Evolutionary conservation across 176 grass and related monocot genomes (phyloP), one percentile per base, ranked within the genome.

Genomic region (Carex littledalei): DNA sequence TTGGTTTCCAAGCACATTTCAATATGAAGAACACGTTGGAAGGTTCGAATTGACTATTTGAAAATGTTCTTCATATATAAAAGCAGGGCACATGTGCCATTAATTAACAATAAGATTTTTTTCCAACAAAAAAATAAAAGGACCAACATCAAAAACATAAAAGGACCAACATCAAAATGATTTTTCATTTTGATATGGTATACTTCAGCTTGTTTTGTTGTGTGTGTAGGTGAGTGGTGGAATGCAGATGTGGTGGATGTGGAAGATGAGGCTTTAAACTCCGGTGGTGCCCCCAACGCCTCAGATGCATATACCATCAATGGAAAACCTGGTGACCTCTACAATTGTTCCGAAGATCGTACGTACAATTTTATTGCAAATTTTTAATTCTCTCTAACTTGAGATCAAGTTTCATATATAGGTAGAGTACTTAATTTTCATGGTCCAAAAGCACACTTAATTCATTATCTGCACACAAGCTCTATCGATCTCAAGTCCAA

Each of bases 261-360:
- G 2, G 50, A 69, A 3, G 59, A 43, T 0, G 32, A 32, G 6
- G 75, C 70, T 2, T 87, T 72, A 21, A 77, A 90, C 12, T 75
- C 22, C 3, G 55, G 74, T 12, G 0, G 1, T 6, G 0, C 32
- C 13, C 2, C 63, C 69, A 50, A 24, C 5, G 10, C 18, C 18
- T 90, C 91, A 29, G 89, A 91, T 56, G 93, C 87, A 5, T 89
- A 86, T 82, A 92, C 88, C 16, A 95, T 92, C 83, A 92, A 95
- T 12, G 93, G 93, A 29, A 73, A 82, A 3, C 89, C 91, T 3
- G 93, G 93, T 9, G 85, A 91, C 74, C 50, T 29, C 52, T 92
- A 92, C 87, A 56, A 60, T 6, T 87, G 88, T 18, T 80, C 83
- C 14, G 43, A 56, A 14, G 50, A 92, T 8, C 63, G 90, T 92